Conservation (phyloP, 2,329 filamentous ascomycete species). For the Biscogniauxia marginata region DNA sequence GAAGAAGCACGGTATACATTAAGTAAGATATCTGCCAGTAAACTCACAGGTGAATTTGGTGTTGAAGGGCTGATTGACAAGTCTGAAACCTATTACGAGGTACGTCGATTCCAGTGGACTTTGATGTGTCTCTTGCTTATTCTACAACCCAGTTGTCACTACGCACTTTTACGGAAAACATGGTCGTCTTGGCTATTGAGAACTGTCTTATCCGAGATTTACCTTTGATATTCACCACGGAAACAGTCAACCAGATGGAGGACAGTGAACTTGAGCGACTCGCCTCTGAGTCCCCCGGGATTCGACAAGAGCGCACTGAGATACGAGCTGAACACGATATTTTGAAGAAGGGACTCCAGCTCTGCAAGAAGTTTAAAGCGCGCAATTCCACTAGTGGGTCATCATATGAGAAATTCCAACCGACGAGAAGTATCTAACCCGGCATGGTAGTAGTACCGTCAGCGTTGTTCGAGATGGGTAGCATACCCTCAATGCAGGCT, state of each 20-base stretch:
- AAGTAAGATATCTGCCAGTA: background rate
- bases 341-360: slow-evolving; percentile 20
- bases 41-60: slow-evolving; percentile 31
- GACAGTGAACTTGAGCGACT: slow-evolving; percentile 23
- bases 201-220: slow-evolving; percentile 37
- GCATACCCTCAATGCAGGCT: too few relatives aligned
- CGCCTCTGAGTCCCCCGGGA: slow-evolving; percentile 27
- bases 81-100: slow-evolving; percentile 45
- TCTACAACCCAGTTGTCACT: slow-evolving; percentile 25
- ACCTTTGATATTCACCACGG: slow-evolving; percentile 33
- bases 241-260: slow-evolving; percentile 32
- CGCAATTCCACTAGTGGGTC: too few relatives aligned
- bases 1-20: slow-evolving; percentile 19
- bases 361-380: slow-evolving; percentile 22
- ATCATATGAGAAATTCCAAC: too few relatives aligned
- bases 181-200: slow-evolving; percentile 36
- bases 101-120: slow-evolving; percentile 18
- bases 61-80: slow-evolving; percentile 43
- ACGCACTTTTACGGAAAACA: slow-evolving; percentile 36
- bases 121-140: slow-evolving; percentile 1
- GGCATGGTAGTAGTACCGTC: too few relatives aligned
- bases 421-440: too few relatives aligned
- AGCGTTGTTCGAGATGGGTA: too few relatives aligned
- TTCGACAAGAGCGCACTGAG: slow-evolving; percentile 20
- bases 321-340: slow-evolving; percentile 17